These are phyloP conservation scores for Gentiana straminea DNA, from an alignment of 257 asterid genomes.

Conservation along the genomic window DNA sequence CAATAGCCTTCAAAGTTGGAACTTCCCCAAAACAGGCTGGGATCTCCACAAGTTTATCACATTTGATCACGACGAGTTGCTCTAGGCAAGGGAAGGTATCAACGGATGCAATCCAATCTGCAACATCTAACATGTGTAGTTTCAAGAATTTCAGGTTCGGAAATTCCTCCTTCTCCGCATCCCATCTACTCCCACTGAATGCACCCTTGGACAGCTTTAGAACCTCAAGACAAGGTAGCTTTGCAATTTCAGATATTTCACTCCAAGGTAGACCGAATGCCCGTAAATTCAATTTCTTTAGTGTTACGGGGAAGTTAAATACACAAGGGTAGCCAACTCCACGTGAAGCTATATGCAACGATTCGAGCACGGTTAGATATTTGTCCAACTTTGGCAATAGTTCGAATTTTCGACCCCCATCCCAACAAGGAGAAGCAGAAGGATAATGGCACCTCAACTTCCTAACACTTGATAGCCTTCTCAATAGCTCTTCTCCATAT, in stretches of 20 bases:
- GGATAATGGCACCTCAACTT: constrained; percentile 3
- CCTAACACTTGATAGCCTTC: constrained; percentile 5
- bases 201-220: neutral
- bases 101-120: constrained; percentile 2
- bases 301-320: constrained; percentile 8
- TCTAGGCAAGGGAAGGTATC: constrained; percentile 8
- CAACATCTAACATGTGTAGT: neutral
- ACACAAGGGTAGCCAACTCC: no score
- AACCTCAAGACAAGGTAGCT: constrained; percentile 6
- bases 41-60: constrained; percentile 3
- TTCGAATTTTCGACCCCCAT: neutral
- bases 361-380: neutral
- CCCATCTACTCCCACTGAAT: constrained; percentile 1
- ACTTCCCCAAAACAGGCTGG: neutral
- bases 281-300: neutral
- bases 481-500: constrained; percentile 1
- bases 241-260: constrained; percentile 3
- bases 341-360: neutral
- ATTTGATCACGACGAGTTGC: constrained; percentile 7
- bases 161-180: neutral
- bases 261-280: constrained; percentile 1
- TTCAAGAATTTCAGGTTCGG: constrained; percentile 6
- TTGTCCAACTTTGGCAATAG: neutral
- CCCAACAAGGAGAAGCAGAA: neutral
- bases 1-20: neutral